These are phyloP conservation scores for Hortaea werneckii DNA, from an alignment of 2,329 filamentous ascomycete genomes.

Conservation along the genomic window DNA sequence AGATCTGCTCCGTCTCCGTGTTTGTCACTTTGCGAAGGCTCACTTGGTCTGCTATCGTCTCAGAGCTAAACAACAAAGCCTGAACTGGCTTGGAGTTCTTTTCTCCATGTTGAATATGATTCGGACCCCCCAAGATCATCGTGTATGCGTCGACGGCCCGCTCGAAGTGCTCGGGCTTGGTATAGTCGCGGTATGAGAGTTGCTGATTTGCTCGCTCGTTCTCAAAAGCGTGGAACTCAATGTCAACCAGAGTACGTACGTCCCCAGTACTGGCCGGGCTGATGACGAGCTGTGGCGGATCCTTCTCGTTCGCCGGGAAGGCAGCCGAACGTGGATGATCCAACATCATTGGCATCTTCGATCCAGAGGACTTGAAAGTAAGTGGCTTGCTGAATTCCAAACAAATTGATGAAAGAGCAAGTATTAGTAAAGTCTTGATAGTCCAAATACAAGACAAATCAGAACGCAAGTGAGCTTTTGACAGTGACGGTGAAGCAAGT, in stretches of 20 bases:
- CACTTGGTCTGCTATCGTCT: neutral
- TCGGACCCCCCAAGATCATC: neutral
- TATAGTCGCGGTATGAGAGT: slow-evolving; percentile 22
- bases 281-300: slow-evolving; percentile 13
- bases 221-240: slow-evolving; percentile 32
- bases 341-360: slow-evolving; percentile 1
- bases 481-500: too few relatives aligned
- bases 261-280: slow-evolving; percentile 15
- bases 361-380: too few relatives aligned
- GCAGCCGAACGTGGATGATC: slow-evolving; percentile 3
- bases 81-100: neutral
- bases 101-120: neutral
- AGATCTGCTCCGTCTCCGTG: slow-evolving; percentile 15
- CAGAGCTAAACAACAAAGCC: neutral
- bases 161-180: slow-evolving; percentile 18
- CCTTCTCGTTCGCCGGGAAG: slow-evolving; percentile 6
- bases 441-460: too few relatives aligned
- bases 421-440: too few relatives aligned
- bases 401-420: neutral
- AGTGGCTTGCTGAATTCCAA: too few relatives aligned
- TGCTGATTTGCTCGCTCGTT: slow-evolving; percentile 24
- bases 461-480: too few relatives aligned
- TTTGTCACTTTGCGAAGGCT: slow-evolving; percentile 23
- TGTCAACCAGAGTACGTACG: slow-evolving; percentile 26
- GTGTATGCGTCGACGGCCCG: slow-evolving; percentile 12